Evolutionary conservation across 2,329 filamentous ascomycete genomes (phyloP).

Genomic region (Aspergillus chevalieri): DNA sequence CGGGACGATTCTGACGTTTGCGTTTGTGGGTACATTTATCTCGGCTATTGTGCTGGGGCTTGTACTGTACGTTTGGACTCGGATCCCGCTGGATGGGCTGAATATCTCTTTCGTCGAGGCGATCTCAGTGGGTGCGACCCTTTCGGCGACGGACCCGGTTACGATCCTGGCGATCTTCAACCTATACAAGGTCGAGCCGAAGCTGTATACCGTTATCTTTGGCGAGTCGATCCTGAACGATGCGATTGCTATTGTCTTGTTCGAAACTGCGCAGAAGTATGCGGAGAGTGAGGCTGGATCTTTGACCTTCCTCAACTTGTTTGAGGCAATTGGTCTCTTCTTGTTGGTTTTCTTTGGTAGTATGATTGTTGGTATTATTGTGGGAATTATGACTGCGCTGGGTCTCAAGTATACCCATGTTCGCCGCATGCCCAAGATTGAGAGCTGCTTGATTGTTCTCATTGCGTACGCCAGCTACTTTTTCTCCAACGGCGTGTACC

Average conservation of each 20-base stretch:
- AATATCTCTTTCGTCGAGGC: constrained; percentile 90
- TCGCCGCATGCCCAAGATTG: constrained; percentile 86
- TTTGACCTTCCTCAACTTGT: constrained; percentile 72
- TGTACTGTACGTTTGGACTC: constrained; percentile 82
- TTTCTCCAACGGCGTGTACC: constrained; percentile 89
- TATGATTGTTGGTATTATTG: constrained; percentile 76
- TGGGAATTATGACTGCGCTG: constrained; percentile 81
- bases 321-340: constrained; percentile 91
- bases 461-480: constrained; percentile 97
- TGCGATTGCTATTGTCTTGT: constrained; percentile 95
- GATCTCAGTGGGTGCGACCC: constrained; percentile 89
- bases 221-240: constrained; percentile 98
- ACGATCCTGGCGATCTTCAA: constrained; percentile 99
- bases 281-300: constrained; percentile 64
- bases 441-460: constrained; percentile 88
- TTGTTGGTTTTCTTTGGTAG: constrained; percentile 94
- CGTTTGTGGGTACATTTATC: constrained; percentile 93
- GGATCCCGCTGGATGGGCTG: constrained; percentile 77
- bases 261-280: constrained; percentile 94
- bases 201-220: constrained; percentile 97
- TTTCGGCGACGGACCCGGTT: constrained; percentile 94
- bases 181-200: constrained; percentile 97
- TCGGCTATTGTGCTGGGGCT: constrained; percentile 90
- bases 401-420: constrained; percentile 93
- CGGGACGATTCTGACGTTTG: constrained; percentile 93